Evolutionary conservation across 768 basidiomycete species (phyloP).

Genomic region (Paxillus involutus): DNA sequence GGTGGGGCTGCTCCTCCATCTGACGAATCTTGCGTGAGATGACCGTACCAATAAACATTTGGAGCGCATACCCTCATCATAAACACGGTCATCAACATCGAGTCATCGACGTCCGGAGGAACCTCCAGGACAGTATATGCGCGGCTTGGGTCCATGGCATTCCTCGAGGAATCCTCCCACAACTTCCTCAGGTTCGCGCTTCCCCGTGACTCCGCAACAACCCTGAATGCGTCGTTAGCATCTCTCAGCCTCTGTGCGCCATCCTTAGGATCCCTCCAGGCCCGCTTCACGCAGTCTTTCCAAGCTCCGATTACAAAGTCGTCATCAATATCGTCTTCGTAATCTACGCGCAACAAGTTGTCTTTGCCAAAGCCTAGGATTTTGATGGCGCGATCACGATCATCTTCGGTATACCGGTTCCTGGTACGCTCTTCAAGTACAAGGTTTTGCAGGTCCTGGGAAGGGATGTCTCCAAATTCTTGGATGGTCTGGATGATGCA

Average conservation of each 20-base stretch:
- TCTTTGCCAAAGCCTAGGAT: conserved; percentile 69
- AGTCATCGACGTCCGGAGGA: conserved; percentile 69
- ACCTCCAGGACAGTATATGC: conserved; percentile 75
- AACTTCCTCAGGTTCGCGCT: conserved; percentile 47
- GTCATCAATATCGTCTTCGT: conserved; percentile 67
- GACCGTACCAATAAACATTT: background rate
- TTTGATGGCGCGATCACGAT: conserved; percentile 46
- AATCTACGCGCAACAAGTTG: conserved; percentile 61
- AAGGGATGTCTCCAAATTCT: conserved; percentile 44
- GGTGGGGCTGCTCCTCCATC: conserved; percentile 71
- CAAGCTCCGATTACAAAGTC: conserved; percentile 72
- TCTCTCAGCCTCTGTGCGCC: conserved; percentile 49
- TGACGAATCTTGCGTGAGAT: conserved; percentile 29
- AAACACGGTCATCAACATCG: conserved; percentile 74
- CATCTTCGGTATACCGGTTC: conserved; percentile 60
- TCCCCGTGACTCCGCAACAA: conserved; percentile 63
- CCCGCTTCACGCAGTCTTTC: conserved; percentile 56
- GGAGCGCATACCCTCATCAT: conserved; percentile 57
- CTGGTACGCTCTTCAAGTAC: conserved; percentile 61
- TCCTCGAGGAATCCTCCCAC: conserved; percentile 56
- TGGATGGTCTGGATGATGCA: conserved; percentile 51
- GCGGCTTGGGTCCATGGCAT: conserved; percentile 62
- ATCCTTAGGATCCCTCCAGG: conserved; percentile 45
- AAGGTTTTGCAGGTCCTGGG: conserved; percentile 54
- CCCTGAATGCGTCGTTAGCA: conserved; percentile 67